Conservation (phyloP, 306 rosid species). For the Parietaria judaica region DNA sequence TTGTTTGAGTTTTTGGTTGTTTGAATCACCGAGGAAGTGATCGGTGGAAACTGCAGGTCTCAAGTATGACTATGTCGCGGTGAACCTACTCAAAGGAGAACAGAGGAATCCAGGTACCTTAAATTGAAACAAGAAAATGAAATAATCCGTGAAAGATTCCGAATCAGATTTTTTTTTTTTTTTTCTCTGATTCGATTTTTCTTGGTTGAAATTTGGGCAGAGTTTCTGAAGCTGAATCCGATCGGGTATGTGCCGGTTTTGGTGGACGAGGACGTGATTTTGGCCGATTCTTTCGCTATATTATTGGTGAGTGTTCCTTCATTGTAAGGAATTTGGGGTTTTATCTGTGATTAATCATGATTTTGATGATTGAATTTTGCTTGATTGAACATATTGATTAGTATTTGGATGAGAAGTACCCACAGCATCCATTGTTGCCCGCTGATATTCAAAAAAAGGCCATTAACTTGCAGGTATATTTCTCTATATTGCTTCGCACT, state of each 20-base stretch:
- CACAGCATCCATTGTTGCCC: conserved; percentile 66
- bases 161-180: background rate
- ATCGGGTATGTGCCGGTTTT: conserved; percentile 62
- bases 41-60: background rate
- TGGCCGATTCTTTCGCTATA: conserved; percentile 72
- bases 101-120: conserved; percentile 1
- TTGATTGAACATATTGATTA: background rate
- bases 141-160: background rate
- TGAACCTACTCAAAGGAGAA: background rate
- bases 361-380: background rate
- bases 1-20: background rate
- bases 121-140: background rate
- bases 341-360: background rate
- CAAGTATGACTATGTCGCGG: background rate
- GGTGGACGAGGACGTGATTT: conserved; percentile 36
- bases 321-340: too few relatives aligned
- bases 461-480: conserved; percentile 62
- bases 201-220: background rate
- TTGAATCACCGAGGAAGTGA: background rate
- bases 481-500: background rate
- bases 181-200: background rate
- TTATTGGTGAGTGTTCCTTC: conserved; percentile 32
- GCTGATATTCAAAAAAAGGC: conserved; percentile 44
- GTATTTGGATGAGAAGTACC: conserved; percentile 86
- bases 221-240: conserved; percentile 41